Evolutionary conservation across 176 grass and related monocot species (phyloP).

Genomic region (Elymus sibiricus): DNA sequence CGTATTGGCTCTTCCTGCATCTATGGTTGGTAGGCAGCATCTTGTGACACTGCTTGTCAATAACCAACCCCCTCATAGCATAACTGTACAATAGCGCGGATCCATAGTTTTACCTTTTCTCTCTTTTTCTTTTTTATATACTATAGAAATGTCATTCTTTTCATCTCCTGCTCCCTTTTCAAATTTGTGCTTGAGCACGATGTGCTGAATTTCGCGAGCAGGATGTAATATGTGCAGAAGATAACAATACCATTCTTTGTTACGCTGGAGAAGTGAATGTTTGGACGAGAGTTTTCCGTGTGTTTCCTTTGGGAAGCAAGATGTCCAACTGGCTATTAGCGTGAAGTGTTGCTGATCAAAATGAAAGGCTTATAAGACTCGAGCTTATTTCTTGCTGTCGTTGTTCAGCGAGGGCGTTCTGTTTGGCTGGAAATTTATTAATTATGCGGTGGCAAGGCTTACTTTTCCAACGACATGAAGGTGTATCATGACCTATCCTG

Average conservation of each 20-base stretch:
- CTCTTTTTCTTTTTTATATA: constrained; percentile 16
- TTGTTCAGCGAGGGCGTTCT: not conserved
- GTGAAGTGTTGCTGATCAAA: not conserved
- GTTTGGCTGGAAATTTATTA: not conserved
- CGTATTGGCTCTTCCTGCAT: constrained; percentile 78
- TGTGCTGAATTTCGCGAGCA: constrained; percentile 12
- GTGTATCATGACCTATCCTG: not conserved
- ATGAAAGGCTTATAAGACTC: not conserved
- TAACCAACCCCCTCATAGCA: constrained; percentile 25
- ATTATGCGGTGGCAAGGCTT: no score
- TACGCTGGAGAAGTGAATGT: constrained; percentile 9
- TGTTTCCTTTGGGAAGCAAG: constrained; percentile 4
- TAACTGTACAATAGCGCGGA: constrained; percentile 61
- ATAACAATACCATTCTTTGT: constrained; percentile 39
- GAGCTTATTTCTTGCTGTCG: not conserved
- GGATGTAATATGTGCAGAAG: constrained; percentile 43
- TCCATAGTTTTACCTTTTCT: constrained; percentile 20
- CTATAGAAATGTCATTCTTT: constrained; percentile 40
- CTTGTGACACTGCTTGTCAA: constrained; percentile 42
- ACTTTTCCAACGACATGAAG: not conserved
- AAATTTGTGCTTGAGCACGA: constrained; percentile 27
- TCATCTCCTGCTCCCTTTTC: constrained; percentile 8
- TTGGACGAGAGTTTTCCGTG: not conserved
- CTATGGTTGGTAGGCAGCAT: constrained; percentile 84
- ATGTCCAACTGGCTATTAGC: not conserved